These are phyloP conservation scores for Castanea crenata DNA, from an alignment of 306 rosid species.

Conservation along the genomic window DNA sequence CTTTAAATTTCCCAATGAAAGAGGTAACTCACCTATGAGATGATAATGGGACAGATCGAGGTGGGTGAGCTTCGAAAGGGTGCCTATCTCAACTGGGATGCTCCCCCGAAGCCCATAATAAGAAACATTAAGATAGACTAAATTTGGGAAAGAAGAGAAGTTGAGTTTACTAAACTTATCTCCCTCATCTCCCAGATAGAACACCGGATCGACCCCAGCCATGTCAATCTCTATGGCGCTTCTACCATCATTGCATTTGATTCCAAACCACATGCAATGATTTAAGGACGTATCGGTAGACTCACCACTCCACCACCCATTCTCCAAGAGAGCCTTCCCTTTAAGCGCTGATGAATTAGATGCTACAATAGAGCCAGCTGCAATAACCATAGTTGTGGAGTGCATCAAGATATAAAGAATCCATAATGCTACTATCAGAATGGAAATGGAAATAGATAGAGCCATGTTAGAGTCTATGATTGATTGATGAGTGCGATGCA, in stretches of 20 bases:
- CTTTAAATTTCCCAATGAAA: too few species aligned
- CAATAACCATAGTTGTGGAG: too few species aligned
- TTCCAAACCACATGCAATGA: not conserved
- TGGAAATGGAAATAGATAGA: not conserved
- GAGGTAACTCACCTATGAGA: not conserved
- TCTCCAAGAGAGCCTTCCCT: not conserved
- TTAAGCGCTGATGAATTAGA: not conserved
- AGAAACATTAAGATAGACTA: not conserved
- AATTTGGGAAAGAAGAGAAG: not conserved
- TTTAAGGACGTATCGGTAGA: not conserved
- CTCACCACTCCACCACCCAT: not conserved
- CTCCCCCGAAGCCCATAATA: not conserved
- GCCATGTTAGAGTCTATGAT: not conserved
- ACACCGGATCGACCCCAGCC: not conserved
- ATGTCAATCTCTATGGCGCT: not conserved
- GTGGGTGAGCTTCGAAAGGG: not conserved
- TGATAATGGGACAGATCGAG: not conserved
- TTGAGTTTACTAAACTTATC: not conserved
- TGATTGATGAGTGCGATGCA: not conserved
- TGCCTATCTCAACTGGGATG: conserved; percentile 4
- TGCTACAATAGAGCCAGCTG: too few species aligned
- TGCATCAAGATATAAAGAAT: too few species aligned
- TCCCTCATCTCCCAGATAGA: too few species aligned
- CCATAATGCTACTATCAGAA: too few species aligned
- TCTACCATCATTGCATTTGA: not conserved